phyloP scores from a whole-genome alignment of 441 rosid species.

The Omphalea diandra region DNA sequence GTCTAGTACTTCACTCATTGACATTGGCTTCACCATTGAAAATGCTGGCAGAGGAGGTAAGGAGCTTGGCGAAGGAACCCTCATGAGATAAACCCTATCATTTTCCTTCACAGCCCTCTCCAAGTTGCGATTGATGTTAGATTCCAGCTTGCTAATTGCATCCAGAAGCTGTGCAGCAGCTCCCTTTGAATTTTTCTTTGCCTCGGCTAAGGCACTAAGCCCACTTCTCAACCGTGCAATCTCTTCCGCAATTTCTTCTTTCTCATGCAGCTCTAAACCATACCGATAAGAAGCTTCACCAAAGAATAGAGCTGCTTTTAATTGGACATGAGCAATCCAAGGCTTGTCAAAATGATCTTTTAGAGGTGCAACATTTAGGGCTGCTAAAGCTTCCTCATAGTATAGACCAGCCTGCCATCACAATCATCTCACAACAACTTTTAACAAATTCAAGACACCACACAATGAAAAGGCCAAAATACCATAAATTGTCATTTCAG shows the following conservation, averaged over 20 bases:
- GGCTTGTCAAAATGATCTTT: conserved; percentile 93
- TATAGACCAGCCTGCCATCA: conserved; percentile 71
- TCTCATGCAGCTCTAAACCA: conserved; percentile 84
- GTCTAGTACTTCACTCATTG: conserved; percentile 81
- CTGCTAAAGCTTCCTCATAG: conserved; percentile 88
- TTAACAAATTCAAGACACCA: conserved; percentile 3
- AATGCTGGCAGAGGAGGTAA: conserved; percentile 75
- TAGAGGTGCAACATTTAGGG: conserved; percentile 60
- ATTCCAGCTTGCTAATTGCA: conserved; percentile 74
- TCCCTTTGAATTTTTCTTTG: conserved; percentile 78
- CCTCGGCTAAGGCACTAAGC: conserved; percentile 60
- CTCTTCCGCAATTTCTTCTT: conserved; percentile 94
- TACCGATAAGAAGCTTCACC: conserved; percentile 90
- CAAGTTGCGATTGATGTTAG: conserved; percentile 61
- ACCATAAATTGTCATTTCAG: not conserved
- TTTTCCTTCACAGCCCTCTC: conserved; percentile 97
- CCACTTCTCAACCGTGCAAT: conserved; percentile 85
- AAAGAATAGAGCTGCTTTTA: conserved; percentile 79
- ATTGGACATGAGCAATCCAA: conserved; percentile 89
- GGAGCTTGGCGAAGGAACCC: conserved; percentile 84
- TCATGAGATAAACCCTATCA: conserved; percentile 96
- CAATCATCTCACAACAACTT: not conserved
- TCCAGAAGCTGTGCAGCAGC: conserved; percentile 84
- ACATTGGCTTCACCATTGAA: conserved; percentile 88
- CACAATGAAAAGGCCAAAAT: not conserved